Percentiles rank a stretch among this genome's conserved stretches.
Evolutionary conservation across 2,329 filamentous ascomycete genomes (phyloP).

Genomic region (Fusarium coicis): DNA sequence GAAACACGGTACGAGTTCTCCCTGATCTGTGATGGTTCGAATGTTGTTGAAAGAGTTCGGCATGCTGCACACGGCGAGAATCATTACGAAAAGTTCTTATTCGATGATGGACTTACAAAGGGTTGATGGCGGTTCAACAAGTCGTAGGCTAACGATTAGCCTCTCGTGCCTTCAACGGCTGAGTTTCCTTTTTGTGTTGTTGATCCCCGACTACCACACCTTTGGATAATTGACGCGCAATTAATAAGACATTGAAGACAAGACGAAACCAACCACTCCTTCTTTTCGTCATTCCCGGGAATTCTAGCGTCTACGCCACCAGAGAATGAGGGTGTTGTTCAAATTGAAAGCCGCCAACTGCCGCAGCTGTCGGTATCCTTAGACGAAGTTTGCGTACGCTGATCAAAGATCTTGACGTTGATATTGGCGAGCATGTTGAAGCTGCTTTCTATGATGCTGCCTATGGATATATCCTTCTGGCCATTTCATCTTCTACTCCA

Average conservation of each 20-base stretch:
- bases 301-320: constrained; percentile 35
- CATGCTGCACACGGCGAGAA: not conserved
- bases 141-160: constrained; percentile 11
- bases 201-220: constrained; percentile 9
- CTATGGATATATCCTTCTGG: not conserved
- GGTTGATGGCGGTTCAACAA: not conserved
- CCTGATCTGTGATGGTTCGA: not conserved
- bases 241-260: constrained; percentile 14
- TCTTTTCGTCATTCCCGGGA: constrained; percentile 18
- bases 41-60: not conserved
- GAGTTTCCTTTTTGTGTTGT: constrained; percentile 17
- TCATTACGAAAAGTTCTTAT: constrained; percentile 11
- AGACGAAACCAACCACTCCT: constrained; percentile 24
- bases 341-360: constrained; percentile 5
- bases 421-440: not conserved
- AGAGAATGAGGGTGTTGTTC: not conserved
- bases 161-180: constrained; percentile 24
- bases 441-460: not conserved
- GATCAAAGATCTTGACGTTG: not conserved
- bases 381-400: not conserved
- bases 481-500: not conserved
- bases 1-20: constrained; percentile 17
- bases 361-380: not conserved
- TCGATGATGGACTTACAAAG: not conserved
- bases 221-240: constrained; percentile 25